Evolutionary conservation across 768 basidiomycete species (phyloP), one percentile per base, ranked within the genome.

Genomic region (Tylopilus vinaceipallidus): DNA sequence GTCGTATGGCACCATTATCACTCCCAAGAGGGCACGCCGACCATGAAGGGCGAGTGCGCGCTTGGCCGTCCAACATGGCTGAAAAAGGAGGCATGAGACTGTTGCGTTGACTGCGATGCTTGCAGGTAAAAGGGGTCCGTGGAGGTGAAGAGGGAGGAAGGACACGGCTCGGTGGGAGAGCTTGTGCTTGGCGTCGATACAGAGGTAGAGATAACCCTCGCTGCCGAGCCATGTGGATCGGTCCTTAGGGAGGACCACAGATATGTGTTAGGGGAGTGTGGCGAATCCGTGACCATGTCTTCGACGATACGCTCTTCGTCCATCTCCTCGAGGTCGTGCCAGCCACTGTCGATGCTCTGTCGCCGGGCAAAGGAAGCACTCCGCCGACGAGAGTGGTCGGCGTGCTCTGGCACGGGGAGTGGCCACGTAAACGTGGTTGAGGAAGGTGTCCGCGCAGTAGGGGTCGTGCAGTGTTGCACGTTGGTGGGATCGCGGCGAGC

Each of bases 41-140:
- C 47, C 36, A 72, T 38, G 54, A 75, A 74, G 10, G 75, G 73
- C 20, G 75, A 74, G 49, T 70, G 74, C 32, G 68, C 57, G n/a
- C 60, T 49, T 4, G 74, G 69, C 42, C 54, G 59, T 6, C 74
- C 74, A 13, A 67, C 62, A 35, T 75, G 73, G 22, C 61, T 56
- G 52, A 75, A 73, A 45, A 75, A 66, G 11, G 68, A 32, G 11
- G 61, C 19, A 32, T 65, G 61, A 0, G 70, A 43, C 33, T 67
- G 61, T 47, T 72, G 71, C 11, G 65, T 54, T 6, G 70, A 50
- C 53, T 76, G 76, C n/a, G 65, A 57, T 20, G 70, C 70, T 19
- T 77, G 74, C 50, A 76, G 55, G 56, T 74, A 78, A 60, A 78
- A 78, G n/a, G 76, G 77, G 53, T 78, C 77, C 11, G 76, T 73